Conservation (phyloP, 2,329 filamentous ascomycete species). For the Torrubiellomyces zombiae region DNA sequence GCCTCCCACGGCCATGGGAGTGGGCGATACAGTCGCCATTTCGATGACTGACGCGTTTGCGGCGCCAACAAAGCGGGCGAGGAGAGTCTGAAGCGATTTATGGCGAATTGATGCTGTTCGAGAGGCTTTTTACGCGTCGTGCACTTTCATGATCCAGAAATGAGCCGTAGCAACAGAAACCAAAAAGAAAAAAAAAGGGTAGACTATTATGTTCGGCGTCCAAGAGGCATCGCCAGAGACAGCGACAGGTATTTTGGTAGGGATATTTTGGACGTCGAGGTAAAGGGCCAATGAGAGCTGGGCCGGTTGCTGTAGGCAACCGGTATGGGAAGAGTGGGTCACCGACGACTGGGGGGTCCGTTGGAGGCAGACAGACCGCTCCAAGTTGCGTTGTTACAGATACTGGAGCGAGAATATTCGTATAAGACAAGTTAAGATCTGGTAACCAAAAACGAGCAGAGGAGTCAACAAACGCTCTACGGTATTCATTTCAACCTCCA, state of each 20-base stretch:
- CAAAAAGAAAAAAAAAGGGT: constrained; percentile 16
- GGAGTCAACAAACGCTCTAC: no score
- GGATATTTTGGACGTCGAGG: constrained; percentile 12
- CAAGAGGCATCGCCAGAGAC: constrained; percentile 4
- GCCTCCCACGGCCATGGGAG: constrained; percentile 34
- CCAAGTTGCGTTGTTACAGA: no score
- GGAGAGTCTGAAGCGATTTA: not conserved
- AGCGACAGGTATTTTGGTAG: constrained; percentile 1
- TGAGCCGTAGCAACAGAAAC: constrained; percentile 8
- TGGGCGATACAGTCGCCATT: constrained; percentile 39
- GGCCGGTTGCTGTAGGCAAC: constrained; percentile 17
- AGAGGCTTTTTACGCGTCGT: constrained; percentile 19
- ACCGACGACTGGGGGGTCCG: no score
- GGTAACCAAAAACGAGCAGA: no score
- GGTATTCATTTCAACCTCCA: no score
- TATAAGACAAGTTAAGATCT: no score
- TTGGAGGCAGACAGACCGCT: no score
- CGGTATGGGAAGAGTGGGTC: constrained; percentile 1
- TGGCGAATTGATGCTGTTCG: constrained; percentile 9
- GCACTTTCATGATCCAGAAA: constrained; percentile 19
- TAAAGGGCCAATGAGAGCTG: constrained; percentile 13
- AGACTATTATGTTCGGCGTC: constrained; percentile 17
- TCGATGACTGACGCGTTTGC: constrained; percentile 7
- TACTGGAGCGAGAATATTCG: no score
- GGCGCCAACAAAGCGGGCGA: constrained; percentile 2